Evolutionary conservation across 2,329 filamentous ascomycete genomes (phyloP).

Genomic region (Rhynchosporium agropyri): DNA sequence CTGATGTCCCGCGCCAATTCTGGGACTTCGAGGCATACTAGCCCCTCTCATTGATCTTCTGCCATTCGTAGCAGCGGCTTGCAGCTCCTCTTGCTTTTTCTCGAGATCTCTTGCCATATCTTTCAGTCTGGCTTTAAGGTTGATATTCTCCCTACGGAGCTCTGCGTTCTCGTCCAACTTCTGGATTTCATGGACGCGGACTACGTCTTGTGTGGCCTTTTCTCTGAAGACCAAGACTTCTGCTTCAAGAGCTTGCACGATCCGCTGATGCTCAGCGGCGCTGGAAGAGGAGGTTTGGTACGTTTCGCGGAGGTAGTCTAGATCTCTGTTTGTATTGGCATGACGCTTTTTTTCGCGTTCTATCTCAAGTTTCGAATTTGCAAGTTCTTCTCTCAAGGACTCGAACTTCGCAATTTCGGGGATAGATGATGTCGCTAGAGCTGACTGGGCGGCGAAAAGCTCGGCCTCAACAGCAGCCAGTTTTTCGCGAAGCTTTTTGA

Average conservation of each 20-base stretch:
- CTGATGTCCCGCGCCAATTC: constrained; percentile 30
- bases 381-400: constrained; percentile 45
- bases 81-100: constrained; percentile 46
- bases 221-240: constrained; percentile 27
- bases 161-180: constrained; percentile 27
- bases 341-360: constrained; percentile 33
- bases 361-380: constrained; percentile 27
- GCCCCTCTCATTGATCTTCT: constrained; percentile 41
- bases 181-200: constrained; percentile 39
- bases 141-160: constrained; percentile 40
- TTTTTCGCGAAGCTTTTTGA: constrained; percentile 37
- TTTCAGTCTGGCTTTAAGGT: constrained; percentile 35
- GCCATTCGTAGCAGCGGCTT: constrained; percentile 46
- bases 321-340: constrained; percentile 31
- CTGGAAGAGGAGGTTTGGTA: constrained; percentile 39
- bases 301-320: constrained; percentile 37
- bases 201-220: constrained; percentile 35
- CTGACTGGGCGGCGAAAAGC: constrained; percentile 36
- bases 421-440: constrained; percentile 40
- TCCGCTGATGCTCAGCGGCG: constrained; percentile 30
- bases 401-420: constrained; percentile 48
- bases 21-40: constrained; percentile 39
- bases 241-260: constrained; percentile 26
- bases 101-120: constrained; percentile 45
- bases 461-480: constrained; percentile 30